Base-by-base conservation (phyloP, 257 asterid genomes). In the Salvia rosmarinus region DNA sequence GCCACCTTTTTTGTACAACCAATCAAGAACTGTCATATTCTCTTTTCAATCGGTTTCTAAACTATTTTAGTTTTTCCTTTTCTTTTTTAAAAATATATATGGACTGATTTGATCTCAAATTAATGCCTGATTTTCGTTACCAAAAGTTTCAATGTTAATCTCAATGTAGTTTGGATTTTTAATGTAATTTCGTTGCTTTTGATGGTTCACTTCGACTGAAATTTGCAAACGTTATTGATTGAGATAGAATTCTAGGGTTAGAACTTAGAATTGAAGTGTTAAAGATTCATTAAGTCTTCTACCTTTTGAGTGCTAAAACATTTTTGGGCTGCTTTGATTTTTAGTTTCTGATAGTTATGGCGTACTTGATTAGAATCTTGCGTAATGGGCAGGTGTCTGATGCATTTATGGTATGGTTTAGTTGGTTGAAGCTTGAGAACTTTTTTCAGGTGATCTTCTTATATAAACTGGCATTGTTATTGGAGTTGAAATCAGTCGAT, bases 51-150 rank as follows among this genome's bases (percentile, higher is more conserved):
- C 79, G 58, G 64, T 79, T 52, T 21, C 25, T 20, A 5, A n/a
- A 20, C n/a, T n/a, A 13, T 20, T 54, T 35, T 44, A 21, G 20
- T 40, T 68, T 30, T 46, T 14, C 20, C 32, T 28, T 7, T n/a
- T n/a, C n/a, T n/a, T n/a, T n/a, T n/a, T n/a, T n/a, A n/a, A n/a
- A n/a, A n/a, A 37, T 37, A 37, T 4, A 1, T 6, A 21, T 64
- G 61, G 23, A n/a, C 62, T 64, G 80, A 72, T 75, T 82, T 78
- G 87, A 78, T 83, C 84, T 77, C n/a, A n/a, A n/a, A n/a, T n/a
- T n/a, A n/a, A n/a, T 67, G 71, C 55, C 68, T 51, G 64, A 21
- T 49, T 74, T 66, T 46, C 58, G 65, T 66, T 71, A 9, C 62
- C 37, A 14, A 51, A 35, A 71, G 37, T 52, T 16, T 55, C n/a